Conservation (phyloP, 148 eudicot species). For the Polygonum maritimum region DNA sequence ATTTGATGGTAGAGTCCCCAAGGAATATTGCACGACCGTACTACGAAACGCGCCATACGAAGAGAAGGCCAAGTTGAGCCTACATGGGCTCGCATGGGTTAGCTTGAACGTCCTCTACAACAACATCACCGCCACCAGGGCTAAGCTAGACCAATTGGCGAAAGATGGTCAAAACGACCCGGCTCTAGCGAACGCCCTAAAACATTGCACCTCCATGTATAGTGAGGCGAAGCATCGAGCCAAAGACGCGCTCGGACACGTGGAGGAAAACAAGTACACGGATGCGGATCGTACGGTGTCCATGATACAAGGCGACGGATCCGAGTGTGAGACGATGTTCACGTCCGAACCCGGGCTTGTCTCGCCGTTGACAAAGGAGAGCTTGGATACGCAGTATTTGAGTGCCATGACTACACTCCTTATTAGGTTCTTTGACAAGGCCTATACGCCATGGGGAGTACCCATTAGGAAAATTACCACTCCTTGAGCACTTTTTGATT, state of each 20-base stretch:
- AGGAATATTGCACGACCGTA: not conserved
- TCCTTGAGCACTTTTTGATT: not conserved
- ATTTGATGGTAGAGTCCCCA: constrained; percentile 4
- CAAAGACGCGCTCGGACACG: not conserved
- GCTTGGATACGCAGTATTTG: not conserved
- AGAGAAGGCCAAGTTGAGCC: constrained; percentile 6
- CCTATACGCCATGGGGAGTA: constrained; percentile 9
- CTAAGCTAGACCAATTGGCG: not conserved
- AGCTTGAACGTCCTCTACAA: not conserved
- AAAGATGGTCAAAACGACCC: not conserved
- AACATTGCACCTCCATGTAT: constrained; percentile 1
- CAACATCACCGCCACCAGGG: constrained; percentile 1
- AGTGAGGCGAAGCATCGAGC: constrained; percentile 1
- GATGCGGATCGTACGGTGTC: constrained; percentile 7
- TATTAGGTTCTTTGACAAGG: constrained; percentile 9
- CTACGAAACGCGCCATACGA: not conserved
- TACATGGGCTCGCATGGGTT: constrained; percentile 12
- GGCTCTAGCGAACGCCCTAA: not conserved
- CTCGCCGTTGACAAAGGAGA: constrained; percentile 5
- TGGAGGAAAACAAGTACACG: constrained; percentile 1
- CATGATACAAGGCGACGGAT: constrained; percentile 13
- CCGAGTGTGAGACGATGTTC: constrained; percentile 7
- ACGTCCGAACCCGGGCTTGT: not conserved
- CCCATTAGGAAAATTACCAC: not conserved
- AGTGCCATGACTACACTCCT: constrained; percentile 7